Conservation (phyloP, 2,329 filamentous ascomycete species). For the Fusarium sp. region DNA sequence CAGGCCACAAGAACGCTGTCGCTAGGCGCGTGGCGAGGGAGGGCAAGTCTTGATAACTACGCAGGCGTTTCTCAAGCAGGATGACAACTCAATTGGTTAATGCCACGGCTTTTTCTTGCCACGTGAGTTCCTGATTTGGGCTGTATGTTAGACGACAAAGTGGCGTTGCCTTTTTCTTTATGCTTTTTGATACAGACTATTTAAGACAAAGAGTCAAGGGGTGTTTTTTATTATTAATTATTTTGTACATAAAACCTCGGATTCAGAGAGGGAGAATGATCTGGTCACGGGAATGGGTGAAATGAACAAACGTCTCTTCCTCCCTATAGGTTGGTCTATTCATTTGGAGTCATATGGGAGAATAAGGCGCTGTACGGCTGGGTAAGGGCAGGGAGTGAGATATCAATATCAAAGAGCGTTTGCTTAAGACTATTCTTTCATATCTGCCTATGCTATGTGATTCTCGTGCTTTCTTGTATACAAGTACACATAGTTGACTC, state of each 20-base stretch:
- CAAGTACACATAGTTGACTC: background rate
- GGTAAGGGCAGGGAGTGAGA: constrained; percentile 36
- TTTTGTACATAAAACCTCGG: constrained; percentile 33
- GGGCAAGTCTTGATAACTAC: constrained; percentile 27
- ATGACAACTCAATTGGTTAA: constrained; percentile 1
- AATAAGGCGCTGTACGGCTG: constrained; percentile 39
- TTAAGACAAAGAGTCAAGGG: constrained; percentile 34
- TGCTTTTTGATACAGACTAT: constrained; percentile 19
- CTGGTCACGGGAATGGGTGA: constrained; percentile 20
- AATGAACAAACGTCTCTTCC: constrained; percentile 18
- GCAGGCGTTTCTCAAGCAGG: constrained; percentile 6
- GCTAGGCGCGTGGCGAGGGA: constrained; percentile 52
- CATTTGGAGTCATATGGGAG: constrained; percentile 39
- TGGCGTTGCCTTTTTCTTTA: constrained; percentile 30
- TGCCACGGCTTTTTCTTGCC: constrained; percentile 1
- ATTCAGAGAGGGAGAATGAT: constrained; percentile 22
- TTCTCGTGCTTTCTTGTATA: too few species aligned
- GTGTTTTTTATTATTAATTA: constrained; percentile 9
- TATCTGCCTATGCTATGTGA: background rate
- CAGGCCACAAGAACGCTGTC: constrained; percentile 82
- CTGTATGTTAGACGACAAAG: constrained; percentile 32
- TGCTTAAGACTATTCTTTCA: constrained; percentile 8
- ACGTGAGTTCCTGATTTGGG: constrained; percentile 9
- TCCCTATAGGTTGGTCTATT: constrained; percentile 26
- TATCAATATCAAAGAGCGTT: constrained; percentile 35